Evolutionary conservation across 2,329 filamentous ascomycete genomes (phyloP), one percentile per base, ranked within the genome.

Genomic region (Xylariaceae sp.): DNA sequence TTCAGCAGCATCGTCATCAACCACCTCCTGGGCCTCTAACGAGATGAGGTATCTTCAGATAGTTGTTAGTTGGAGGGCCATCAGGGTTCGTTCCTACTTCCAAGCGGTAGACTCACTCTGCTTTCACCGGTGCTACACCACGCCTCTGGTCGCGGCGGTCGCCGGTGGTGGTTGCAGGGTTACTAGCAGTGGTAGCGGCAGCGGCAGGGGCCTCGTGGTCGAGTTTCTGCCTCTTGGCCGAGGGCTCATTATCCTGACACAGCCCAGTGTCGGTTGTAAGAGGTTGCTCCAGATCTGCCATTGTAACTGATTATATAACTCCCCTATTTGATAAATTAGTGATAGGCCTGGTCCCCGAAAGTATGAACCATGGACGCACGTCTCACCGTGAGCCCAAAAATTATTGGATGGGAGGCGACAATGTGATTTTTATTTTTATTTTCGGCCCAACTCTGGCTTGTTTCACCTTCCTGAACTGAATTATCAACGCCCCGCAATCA

Each of bases 1-100:
- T 59, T 83, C 80, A 37, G 79, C 76, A 40, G 71, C 73, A 60
- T 81, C 75, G 53, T 84, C 74, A 44, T 76, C 69, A 19, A 61
- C 56, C 26, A 58, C 59, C 23, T 64, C 62, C 26, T 53, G 50
- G 26, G 44, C 32, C 43, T 51, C 53, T 28, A 38, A 46, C 31
- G 48, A 46, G 34, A 65, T 48, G 26, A 64, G 53, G 47, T 60
- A 66, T 40, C 62, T 38, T 36, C 31, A 8, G 31, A 27, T n/a
- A n/a, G 3, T 31, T 30, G 28, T 41, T 40, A 41, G 17, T 9
- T 14, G 7, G 9, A 18, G 21, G 17, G 14, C 9, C n/a, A n/a
- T n/a, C n/a, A n/a, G n/a, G n/a, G n/a, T n/a, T n/a, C n/a, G n/a
- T n/a, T n/a, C n/a, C n/a, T n/a, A n/a, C n/a, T n/a, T n/a, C n/a